A percentile compares a stretch with the other conserved stretches of the same genome.
phyloP scores from a whole-genome alignment of 352 stramenopile species.

The Phytophthora fragariae region DNA sequence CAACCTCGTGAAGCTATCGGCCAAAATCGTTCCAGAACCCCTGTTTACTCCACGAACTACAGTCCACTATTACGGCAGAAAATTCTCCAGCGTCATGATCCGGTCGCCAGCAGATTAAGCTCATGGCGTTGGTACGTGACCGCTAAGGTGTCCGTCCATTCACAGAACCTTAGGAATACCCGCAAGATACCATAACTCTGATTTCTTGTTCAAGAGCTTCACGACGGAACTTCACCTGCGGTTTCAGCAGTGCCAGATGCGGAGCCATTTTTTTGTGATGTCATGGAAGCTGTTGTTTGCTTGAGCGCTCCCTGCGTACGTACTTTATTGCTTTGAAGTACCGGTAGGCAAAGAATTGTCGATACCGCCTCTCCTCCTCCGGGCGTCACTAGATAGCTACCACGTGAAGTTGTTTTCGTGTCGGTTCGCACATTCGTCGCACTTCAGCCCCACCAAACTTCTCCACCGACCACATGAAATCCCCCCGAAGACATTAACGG shows the following conservation, averaged over 20 bases:
- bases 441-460: neutral
- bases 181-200: too few species aligned
- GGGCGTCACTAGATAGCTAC: neutral
- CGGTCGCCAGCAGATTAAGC: neutral
- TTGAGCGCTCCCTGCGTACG: neutral
- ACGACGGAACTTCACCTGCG: too few species aligned
- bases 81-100: neutral
- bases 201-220: too few species aligned
- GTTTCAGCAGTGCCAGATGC: too few species aligned
- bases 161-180: too few species aligned
- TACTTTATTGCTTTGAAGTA: neutral
- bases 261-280: too few species aligned
- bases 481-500: too few species aligned
- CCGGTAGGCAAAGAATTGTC: neutral
- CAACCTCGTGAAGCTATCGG: too few species aligned
- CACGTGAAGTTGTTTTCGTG: neutral
- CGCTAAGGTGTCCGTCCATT: too few species aligned
- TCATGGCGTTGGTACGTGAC: neutral
- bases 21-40: too few species aligned
- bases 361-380: neutral
- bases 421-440: neutral
- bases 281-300: neutral
- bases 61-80: neutral
- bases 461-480: neutral
- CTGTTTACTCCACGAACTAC: neutral